Conservation (phyloP, 139 green algal species). For the Nannochloris sp. region DNA sequence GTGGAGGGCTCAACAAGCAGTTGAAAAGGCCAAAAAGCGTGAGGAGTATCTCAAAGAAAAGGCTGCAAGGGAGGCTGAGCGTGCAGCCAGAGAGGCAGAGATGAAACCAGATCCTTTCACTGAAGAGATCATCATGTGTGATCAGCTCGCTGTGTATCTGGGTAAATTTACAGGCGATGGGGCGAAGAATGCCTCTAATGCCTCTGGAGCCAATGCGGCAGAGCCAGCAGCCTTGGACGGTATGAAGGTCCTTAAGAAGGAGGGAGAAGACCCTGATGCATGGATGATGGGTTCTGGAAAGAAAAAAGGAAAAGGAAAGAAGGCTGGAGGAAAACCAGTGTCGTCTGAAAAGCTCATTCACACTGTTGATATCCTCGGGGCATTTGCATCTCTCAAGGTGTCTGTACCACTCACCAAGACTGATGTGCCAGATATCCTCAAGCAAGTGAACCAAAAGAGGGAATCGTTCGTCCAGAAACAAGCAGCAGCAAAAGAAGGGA, state of each 20-base stretch:
- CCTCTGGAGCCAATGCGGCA: neutral
- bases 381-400: conserved; percentile 20
- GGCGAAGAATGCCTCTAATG: neutral
- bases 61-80: conserved; percentile 22
- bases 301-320: conserved; percentile 26
- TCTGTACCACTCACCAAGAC: conserved; percentile 11
- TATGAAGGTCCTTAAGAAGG: conserved; percentile 23
- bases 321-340: neutral
- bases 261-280: conserved; percentile 23
- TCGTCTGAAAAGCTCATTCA: conserved; percentile 17
- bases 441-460: conserved; percentile 16
- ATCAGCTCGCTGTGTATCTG: conserved; percentile 28
- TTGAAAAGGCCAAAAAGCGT: conserved; percentile 12
- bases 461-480: conserved; percentile 18
- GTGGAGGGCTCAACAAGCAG: conserved; percentile 17
- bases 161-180: conserved; percentile 14
- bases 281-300: conserved; percentile 24
- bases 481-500: conserved; percentile 6
- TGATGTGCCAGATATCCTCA: conserved; percentile 6
- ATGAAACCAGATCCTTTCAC: conserved; percentile 27
- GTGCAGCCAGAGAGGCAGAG: conserved; percentile 15
- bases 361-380: conserved; percentile 30
- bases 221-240: conserved; percentile 5
- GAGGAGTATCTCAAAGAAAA: conserved; percentile 21
- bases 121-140: conserved; percentile 26